Evolutionary conservation across 805 yeast species (phyloP).

Genomic region (Metschnikowia arizonensis): DNA sequence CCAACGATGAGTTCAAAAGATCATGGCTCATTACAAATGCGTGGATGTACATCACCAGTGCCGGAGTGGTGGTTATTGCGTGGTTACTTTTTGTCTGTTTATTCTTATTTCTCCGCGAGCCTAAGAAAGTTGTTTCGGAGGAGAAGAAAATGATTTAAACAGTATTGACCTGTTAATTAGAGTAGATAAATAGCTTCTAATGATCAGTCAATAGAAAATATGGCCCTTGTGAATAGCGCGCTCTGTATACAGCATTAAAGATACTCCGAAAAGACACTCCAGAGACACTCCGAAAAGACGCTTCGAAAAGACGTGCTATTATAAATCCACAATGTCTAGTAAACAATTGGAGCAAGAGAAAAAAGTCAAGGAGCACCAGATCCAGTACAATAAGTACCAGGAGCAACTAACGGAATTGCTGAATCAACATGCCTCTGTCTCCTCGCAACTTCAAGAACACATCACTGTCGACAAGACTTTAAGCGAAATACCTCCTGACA

Average conservation of each 20-base stretch:
- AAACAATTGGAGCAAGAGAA: slow-evolving; percentile 24
- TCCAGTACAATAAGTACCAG: slow-evolving; percentile 39
- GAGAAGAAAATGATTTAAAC: slow-evolving; percentile 3
- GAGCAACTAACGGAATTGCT: slow-evolving; percentile 37
- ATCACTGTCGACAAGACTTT: slow-evolving; percentile 40
- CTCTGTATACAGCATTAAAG: slow-evolving; percentile 2
- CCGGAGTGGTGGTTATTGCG: slow-evolving; percentile 61
- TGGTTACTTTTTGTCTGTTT: slow-evolving; percentile 77
- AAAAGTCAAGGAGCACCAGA: slow-evolving; percentile 40
- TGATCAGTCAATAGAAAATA: background rate
- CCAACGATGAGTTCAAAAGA: slow-evolving; percentile 91
- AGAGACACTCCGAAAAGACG: background rate
- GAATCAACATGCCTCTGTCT: slow-evolving; percentile 31
- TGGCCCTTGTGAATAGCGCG: slow-evolving; percentile 1
- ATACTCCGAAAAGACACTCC: background rate
- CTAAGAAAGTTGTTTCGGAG: background rate
- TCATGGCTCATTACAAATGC: slow-evolving; percentile 91
- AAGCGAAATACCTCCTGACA: slow-evolving; percentile 29
- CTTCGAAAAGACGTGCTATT: background rate
- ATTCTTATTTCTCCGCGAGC: slow-evolving; percentile 45
- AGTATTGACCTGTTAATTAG: background rate
- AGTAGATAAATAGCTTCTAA: background rate
- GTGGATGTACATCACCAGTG: slow-evolving; percentile 82
- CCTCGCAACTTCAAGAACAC: slow-evolving; percentile 40
- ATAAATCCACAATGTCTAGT: slow-evolving; percentile 12